phyloP scores from a whole-genome alignment of 1,284 basidiomycete species.

The Malassezia japonica region DNA sequence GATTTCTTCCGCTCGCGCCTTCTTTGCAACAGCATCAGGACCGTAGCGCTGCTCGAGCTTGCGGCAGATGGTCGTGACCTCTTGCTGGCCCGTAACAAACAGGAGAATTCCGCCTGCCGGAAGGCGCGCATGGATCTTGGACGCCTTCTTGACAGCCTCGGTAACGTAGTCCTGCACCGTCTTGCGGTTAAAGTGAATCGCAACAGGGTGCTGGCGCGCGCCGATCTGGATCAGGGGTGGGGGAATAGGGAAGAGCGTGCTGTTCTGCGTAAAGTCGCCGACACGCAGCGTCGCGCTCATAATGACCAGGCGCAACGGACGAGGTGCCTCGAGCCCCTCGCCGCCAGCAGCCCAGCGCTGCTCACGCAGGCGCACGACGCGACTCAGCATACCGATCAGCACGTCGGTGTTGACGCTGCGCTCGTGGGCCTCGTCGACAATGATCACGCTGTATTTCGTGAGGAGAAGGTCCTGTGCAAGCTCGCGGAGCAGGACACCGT shows the following conservation, averaged over 20 bases:
- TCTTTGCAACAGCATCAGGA: conserved; percentile 51
- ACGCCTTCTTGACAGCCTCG: conserved; percentile 80
- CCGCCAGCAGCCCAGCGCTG: conserved; percentile 28
- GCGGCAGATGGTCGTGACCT: conserved; percentile 60
- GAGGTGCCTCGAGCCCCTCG: conserved; percentile 18
- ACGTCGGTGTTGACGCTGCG: conserved; percentile 97
- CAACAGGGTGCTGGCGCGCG: conserved; percentile 89
- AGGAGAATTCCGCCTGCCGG: conserved; percentile 64
- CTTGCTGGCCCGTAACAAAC: conserved; percentile 68
- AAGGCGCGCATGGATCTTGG: conserved; percentile 65
- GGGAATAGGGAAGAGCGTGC: conserved; percentile 65
- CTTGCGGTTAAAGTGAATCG: conserved; percentile 79
- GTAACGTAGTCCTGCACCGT: conserved; percentile 79
- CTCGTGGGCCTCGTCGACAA: conserved; percentile 97
- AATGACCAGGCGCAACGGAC: conserved; percentile 85
- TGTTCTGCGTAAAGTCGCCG: conserved; percentile 82
- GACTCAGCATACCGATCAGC: conserved; percentile 84
- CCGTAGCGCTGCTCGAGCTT: conserved; percentile 72
- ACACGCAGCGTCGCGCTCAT: conserved; percentile 98
- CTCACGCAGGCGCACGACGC: conserved; percentile 73
- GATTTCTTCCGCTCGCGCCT: not conserved
- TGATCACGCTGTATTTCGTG: conserved; percentile 71
- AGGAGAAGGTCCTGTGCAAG: conserved; percentile 82
- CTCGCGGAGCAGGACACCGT: conserved; percentile 90
- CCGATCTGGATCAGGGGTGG: conserved; percentile 84